These are phyloP conservation scores for Penicillium samsonianum DNA, from an alignment of 495 filamentous ascomycete genomes.

Conservation along the genomic window DNA sequence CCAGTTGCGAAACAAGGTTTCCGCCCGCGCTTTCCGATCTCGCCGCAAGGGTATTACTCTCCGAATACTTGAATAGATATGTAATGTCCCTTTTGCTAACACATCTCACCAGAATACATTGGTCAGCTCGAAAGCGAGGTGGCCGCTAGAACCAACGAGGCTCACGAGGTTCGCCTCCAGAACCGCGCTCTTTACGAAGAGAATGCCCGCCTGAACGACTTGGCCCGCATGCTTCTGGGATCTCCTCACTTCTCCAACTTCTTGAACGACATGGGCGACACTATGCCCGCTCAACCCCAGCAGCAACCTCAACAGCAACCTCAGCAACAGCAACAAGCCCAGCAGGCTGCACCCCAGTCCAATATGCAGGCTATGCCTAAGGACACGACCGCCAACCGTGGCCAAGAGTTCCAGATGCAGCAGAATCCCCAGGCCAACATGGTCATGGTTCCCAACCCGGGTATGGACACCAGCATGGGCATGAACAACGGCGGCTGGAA, in stretches of 20 bases:
- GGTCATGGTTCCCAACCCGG: constrained; percentile 73
- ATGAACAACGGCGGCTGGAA: constrained; percentile 56
- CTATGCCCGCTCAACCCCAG: constrained; percentile 42
- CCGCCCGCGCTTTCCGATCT: constrained; percentile 92
- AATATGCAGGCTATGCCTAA: constrained; percentile 45
- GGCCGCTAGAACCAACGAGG: constrained; percentile 68
- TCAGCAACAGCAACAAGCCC: constrained; percentile 41
- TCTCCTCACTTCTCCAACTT: constrained; percentile 84
- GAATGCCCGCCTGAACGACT: constrained; percentile 72
- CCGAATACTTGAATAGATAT: neutral
- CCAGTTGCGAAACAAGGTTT: constrained; percentile 97
- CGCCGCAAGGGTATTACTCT: constrained; percentile 82
- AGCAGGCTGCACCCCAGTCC: constrained; percentile 24
- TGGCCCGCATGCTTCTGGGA: constrained; percentile 81
- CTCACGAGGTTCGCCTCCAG: constrained; percentile 66
- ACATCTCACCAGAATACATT: constrained; percentile 75
- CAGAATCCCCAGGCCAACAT: constrained; percentile 66
- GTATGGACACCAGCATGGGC: constrained; percentile 65
- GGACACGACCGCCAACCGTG: constrained; percentile 62
- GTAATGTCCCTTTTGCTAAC: constrained; percentile 42
- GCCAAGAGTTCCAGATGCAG: constrained; percentile 56
- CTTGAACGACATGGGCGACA: constrained; percentile 68
- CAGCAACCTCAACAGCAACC: constrained; percentile 43
- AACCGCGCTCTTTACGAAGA: constrained; percentile 76
- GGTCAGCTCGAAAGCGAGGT: constrained; percentile 86